Percentiles rank a stretch among this genome's conserved stretches.
Conservation (phyloP, 2,329 filamentous ascomycete species). For the Cladosporium sp. region DNA sequence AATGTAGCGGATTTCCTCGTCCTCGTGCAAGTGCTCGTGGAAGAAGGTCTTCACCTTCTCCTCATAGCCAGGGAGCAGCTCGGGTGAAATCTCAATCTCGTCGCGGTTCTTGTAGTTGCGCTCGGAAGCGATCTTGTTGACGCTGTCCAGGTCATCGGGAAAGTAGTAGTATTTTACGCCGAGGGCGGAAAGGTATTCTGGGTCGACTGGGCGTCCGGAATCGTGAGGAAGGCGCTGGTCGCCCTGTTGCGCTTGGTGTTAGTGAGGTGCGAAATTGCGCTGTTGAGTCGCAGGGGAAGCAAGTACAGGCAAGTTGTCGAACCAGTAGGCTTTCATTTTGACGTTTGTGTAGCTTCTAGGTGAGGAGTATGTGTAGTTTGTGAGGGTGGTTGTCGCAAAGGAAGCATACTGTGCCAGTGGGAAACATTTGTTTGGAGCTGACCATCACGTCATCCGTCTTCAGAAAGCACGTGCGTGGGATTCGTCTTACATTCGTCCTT, state of each 20-base stretch:
- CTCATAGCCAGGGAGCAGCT: constrained; percentile 84
- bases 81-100: constrained; percentile 84
- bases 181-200: constrained; percentile 67
- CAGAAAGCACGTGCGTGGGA: neutral
- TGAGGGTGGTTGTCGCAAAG: neutral
- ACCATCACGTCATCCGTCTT: constrained; percentile 5
- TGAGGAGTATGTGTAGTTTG: neutral
- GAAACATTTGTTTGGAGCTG: constrained; percentile 9
- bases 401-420: neutral
- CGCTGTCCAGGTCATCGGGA: constrained; percentile 61
- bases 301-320: constrained; percentile 64
- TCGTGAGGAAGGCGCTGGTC: constrained; percentile 92
- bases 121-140: constrained; percentile 72
- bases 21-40: constrained; percentile 92
- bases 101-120: constrained; percentile 94
- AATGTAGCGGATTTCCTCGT: constrained; percentile 97
- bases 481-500: neutral
- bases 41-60: constrained; percentile 94
- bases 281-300: neutral
- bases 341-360: neutral
- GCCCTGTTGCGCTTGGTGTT: constrained; percentile 59
- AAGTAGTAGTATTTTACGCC: constrained; percentile 80
- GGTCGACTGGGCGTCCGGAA: constrained; percentile 70
- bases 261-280: constrained; percentile 5
- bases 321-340: constrained; percentile 72